Percentiles rank a stretch among this genome's conserved stretches.
phyloP scores from a whole-genome alignment of 768 basidiomycete genomes.

The Termitomyces sp. region DNA sequence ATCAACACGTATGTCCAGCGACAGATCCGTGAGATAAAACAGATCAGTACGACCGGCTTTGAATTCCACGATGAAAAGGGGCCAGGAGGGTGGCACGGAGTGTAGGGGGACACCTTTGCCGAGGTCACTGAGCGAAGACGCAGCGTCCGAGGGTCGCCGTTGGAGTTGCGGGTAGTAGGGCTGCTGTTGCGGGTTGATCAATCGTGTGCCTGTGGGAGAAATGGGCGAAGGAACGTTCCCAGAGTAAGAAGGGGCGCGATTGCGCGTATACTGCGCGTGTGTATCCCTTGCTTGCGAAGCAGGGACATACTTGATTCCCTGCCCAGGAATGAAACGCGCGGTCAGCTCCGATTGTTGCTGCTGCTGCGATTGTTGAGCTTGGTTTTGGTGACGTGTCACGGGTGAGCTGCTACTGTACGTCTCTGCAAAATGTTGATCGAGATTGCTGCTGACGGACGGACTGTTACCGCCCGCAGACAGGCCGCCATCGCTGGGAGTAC shows the following conservation, averaged over 20 bases:
- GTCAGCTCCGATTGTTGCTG: slow-evolving; percentile 35
- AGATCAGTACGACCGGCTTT: slow-evolving; percentile 95
- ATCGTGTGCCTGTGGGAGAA: slow-evolving; percentile 39
- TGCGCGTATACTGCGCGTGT: slow-evolving; percentile 30
- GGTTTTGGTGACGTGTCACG: slow-evolving; percentile 15
- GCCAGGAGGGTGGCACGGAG: slow-evolving; percentile 76
- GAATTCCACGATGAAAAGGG: slow-evolving; percentile 56
- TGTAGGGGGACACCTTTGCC: slow-evolving; percentile 88
- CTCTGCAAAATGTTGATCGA: slow-evolving; percentile 42
- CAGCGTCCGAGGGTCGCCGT: slow-evolving; percentile 35
- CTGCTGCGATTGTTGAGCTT: slow-evolving; percentile 13
- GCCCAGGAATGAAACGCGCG: slow-evolving; percentile 59
- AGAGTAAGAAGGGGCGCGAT: slow-evolving; percentile 36
- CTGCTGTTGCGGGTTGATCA: slow-evolving; percentile 40
- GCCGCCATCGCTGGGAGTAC: slow-evolving; percentile 61
- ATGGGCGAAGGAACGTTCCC: slow-evolving; percentile 46
- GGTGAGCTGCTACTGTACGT: slow-evolving; percentile 24
- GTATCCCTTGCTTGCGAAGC: slow-evolving; percentile 16
- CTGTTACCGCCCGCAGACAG: slow-evolving; percentile 44
- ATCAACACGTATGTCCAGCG: slow-evolving; percentile 62
- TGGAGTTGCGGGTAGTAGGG: slow-evolving; percentile 40
- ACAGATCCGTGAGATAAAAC: slow-evolving; percentile 79
- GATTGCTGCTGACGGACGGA: slow-evolving; percentile 36
- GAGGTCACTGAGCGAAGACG: slow-evolving; percentile 44
- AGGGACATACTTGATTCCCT: slow-evolving; percentile 21